Conservation (phyloP, 345 rosid species). For the Luvunga scandens region DNA sequence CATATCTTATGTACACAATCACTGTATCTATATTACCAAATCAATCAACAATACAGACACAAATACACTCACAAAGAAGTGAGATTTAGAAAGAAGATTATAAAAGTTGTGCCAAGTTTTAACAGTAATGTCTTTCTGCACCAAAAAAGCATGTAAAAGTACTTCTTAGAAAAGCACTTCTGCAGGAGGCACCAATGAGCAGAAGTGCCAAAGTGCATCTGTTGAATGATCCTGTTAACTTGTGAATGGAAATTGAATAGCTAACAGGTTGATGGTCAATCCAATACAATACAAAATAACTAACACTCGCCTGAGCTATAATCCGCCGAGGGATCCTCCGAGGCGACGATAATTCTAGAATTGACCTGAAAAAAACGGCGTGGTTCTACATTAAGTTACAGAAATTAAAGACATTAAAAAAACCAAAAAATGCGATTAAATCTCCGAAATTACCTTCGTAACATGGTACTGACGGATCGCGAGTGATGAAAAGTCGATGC, state of each 20-base stretch:
- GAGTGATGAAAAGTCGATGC: not conserved
- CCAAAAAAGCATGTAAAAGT: not conserved
- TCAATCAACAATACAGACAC: not conserved
- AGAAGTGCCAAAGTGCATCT: not conserved
- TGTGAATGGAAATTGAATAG: not conserved
- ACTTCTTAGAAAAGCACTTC: not conserved
- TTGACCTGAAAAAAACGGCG: constrained; percentile 44
- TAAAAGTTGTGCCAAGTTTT: not conserved
- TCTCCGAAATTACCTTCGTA: constrained; percentile 7
- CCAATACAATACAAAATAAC: not conserved
- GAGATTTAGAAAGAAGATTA: not conserved
- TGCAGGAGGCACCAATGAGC: not conserved
- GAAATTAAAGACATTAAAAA: not conserved
- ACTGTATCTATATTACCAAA: not conserved
- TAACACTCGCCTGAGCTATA: constrained; percentile 44
- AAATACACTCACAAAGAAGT: not conserved
- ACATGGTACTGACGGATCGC: not conserved
- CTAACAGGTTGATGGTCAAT: not conserved
- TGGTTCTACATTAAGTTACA: not conserved
- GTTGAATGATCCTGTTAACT: not conserved
- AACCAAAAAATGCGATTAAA: not conserved
- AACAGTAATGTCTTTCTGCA: not conserved
- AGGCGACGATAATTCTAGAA: constrained; percentile 60
- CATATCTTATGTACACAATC: not conserved
- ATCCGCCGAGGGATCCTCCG: constrained; percentile 48